Conservation (phyloP, 371 early-diverging fungal species). For the Haplosporangium sp. region DNA sequence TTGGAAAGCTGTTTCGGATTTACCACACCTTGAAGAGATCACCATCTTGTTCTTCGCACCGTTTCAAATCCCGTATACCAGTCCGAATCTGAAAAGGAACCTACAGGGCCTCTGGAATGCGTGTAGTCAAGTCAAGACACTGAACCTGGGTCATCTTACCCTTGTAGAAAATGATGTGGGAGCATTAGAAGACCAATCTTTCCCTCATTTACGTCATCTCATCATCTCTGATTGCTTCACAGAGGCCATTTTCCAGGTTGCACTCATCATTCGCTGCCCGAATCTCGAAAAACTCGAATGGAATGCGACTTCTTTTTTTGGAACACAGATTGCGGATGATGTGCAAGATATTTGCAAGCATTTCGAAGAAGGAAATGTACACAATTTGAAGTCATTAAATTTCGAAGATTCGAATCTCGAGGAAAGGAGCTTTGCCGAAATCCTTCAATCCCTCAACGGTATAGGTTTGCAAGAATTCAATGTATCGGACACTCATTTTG, state of each 20-base stretch:
- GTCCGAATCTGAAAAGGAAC: background rate
- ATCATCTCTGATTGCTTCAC: background rate
- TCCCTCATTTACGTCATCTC: background rate
- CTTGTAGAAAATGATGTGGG: background rate
- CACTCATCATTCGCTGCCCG: background rate
- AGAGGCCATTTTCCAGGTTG: background rate
- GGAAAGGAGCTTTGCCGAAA: too few relatives aligned
- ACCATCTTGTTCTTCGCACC: background rate
- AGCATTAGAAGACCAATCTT: background rate
- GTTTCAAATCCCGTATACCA: too few relatives aligned
- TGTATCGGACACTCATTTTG: background rate
- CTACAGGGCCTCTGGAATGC: background rate
- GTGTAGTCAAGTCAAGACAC: background rate
- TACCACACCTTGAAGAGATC: background rate
- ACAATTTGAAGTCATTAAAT: background rate
- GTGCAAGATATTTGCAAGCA: background rate
- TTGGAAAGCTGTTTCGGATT: background rate
- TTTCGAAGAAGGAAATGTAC: background rate
- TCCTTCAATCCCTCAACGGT: background rate
- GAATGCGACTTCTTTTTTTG: background rate
- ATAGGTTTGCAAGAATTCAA: background rate
- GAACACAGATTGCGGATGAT: too few relatives aligned
- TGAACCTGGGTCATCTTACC: background rate
- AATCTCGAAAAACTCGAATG: background rate
- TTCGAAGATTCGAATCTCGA: background rate